Percentiles rank a stretch among this genome's conserved stretches.
Evolutionary conservation across 257 asterid genomes (phyloP).

Genomic region (Gynochthodes officinalis): DNA sequence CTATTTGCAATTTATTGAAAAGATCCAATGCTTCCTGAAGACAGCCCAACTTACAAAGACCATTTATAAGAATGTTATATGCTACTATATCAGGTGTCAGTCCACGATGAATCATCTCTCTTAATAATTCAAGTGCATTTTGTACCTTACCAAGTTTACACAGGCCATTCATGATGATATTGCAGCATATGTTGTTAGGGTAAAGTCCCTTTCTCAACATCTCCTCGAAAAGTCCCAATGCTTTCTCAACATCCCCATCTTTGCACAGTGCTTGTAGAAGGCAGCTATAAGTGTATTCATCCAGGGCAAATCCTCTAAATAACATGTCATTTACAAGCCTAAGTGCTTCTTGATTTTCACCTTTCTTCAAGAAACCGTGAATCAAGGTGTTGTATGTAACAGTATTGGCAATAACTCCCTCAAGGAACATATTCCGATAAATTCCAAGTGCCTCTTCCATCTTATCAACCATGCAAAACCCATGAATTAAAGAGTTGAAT

Average conservation of each 20-base stretch:
- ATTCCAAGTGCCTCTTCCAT: slow-evolving; percentile 65
- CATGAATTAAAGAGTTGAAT: slow-evolving; percentile 66
- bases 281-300: slow-evolving; percentile 65
- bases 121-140: slow-evolving; percentile 59
- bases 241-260: slow-evolving; percentile 70
- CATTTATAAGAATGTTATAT: slow-evolving; percentile 70
- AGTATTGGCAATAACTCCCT: slow-evolving; percentile 78
- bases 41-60: slow-evolving; percentile 62
- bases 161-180: slow-evolving; percentile 52
- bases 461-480: slow-evolving; percentile 51
- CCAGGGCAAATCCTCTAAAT: slow-evolving; percentile 65
- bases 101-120: slow-evolving; percentile 65
- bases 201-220: slow-evolving; percentile 58
- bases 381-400: slow-evolving; percentile 80
- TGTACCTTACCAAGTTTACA: slow-evolving; percentile 56
- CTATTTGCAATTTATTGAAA: slow-evolving; percentile 49
- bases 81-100: slow-evolving; percentile 73
- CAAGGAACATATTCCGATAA: slow-evolving; percentile 68
- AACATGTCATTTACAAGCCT: slow-evolving; percentile 78
- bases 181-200: slow-evolving; percentile 51
- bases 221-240: slow-evolving; percentile 67
- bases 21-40: slow-evolving; percentile 56
- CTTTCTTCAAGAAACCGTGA: slow-evolving; percentile 53
- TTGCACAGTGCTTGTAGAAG: slow-evolving; percentile 76
- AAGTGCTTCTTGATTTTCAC: slow-evolving; percentile 56